These are phyloP conservation scores for Phytopythium oedochilum DNA, from an alignment of 352 stramenopile species.

Conservation along the genomic window DNA sequence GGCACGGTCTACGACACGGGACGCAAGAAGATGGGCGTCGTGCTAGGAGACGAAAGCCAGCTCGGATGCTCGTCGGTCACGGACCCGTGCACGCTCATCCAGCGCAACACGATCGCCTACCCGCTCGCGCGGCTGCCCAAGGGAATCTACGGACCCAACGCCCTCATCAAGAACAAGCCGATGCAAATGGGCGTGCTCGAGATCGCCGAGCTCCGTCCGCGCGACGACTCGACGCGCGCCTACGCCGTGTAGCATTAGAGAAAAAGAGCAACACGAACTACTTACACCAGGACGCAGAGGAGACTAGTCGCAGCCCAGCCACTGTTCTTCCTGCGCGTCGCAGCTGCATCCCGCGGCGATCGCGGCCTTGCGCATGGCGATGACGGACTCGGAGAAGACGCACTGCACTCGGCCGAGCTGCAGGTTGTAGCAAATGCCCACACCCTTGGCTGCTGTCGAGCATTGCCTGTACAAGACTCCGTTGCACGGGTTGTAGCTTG, in stretches of 20 bases:
- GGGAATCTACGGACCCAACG: conserved; percentile 58
- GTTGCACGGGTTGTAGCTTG: no score
- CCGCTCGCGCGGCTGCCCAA: conserved; percentile 60
- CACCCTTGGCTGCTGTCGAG: conserved; percentile 4
- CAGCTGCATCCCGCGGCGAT: conserved; percentile 14
- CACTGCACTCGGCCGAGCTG: conserved; percentile 19
- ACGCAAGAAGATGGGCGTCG: conserved; percentile 61
- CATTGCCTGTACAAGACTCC: conserved; percentile 21
- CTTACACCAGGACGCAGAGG: no score
- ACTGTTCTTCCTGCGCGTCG: conserved; percentile 16
- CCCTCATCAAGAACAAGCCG: conserved; percentile 80
- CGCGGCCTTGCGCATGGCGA: conserved; percentile 20
- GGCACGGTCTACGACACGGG: conserved; percentile 50
- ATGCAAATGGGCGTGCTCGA: conserved; percentile 66
- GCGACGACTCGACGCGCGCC: neutral
- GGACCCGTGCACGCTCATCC: conserved; percentile 66
- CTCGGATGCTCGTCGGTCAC: conserved; percentile 69
- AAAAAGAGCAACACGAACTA: no score
- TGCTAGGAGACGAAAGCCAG: conserved; percentile 67
- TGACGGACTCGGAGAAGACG: conserved; percentile 7
- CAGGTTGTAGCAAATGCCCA: conserved; percentile 25
- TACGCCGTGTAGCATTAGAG: neutral
- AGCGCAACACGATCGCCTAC: conserved; percentile 56
- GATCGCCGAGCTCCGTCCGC: conserved; percentile 22
- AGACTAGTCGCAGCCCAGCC: conserved; percentile 16